Conservation (phyloP, 352 stramenopile species). For the Pythium biforme region DNA sequence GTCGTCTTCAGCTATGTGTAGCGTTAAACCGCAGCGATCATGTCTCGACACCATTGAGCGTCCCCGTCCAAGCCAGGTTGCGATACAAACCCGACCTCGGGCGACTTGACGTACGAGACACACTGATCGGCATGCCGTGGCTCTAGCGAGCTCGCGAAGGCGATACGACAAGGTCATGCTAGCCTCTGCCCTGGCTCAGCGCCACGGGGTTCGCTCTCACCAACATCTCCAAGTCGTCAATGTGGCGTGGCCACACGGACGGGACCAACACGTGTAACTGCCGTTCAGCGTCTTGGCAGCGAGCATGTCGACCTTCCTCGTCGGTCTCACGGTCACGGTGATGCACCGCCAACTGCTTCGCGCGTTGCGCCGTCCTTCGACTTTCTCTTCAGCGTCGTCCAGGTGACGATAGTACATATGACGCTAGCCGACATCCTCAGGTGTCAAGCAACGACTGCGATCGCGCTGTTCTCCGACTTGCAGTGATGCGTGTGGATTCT, state of each 20-base stretch:
- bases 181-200: not conserved
- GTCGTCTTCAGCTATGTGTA: not conserved
- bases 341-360: slow-evolving; percentile 30
- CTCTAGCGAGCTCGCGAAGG: not conserved
- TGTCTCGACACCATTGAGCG: not conserved
- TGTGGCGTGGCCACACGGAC: not conserved
- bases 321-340: not conserved
- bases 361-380: slow-evolving; percentile 25
- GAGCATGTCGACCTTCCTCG: not conserved
- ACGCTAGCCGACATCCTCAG: slow-evolving; percentile 1
- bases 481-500: slow-evolving; percentile 2
- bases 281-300: not conserved
- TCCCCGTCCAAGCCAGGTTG: not conserved
- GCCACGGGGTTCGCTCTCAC: not conserved
- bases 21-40: not conserved
- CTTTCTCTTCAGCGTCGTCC: not conserved
- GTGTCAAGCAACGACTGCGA: not conserved
- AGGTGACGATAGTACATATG: not conserved
- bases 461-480: not conserved
- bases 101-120: not conserved
- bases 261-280: not conserved
- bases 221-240: not conserved
- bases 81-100: not conserved
- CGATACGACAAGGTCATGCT: not conserved
- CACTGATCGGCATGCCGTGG: not conserved